Evolutionary conservation across 768 basidiomycete species (phyloP), one percentile per base, ranked within the genome.

Genomic region (Favolaschia claudopus): DNA sequence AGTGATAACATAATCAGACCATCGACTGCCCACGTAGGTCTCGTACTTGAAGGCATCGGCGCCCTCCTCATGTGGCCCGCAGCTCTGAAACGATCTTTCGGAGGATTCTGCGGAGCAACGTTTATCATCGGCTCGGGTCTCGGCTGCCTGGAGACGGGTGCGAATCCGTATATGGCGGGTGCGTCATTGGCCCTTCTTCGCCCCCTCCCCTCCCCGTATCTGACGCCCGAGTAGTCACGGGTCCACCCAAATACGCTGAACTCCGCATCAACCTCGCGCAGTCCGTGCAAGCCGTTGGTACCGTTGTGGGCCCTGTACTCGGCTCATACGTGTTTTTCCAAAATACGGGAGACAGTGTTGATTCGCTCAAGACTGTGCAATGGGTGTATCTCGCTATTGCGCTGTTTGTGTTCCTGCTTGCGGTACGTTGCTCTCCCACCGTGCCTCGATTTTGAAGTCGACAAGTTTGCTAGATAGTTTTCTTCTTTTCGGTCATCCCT

Each of bases 111-210:
- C 28, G 74, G 73, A 13, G 74, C 74, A 5, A 75, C 74, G 2
- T 75, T 75, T 55, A 66, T 75, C 31, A 75, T 75, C 34, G 74
- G 73, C 4, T 73, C 72, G 51, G 74, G 74, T 1, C 62, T 75
- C 7, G 74, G 74, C 2, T 68, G 69, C 24, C 60, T 75, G 10
- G 74, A 75, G 49, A 72, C 72, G 2, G 74, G 71, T 24, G 73
- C 73, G 27, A 75, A 75, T 47, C 74, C 74, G 1, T 75, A 74
- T 52, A 75, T 75, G 74, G 74, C 74, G 19, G 71, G 72, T 73
- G 31, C 29, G 50, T 38, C 17, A n/a, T n/a, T n/a, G 3, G 15
- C 43, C 43, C 43, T 4, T 28, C 13, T 27, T 37, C 24, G 3
- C 17, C 33, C 13, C 3, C 17, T 20, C 10, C 4, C 9, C 25